phyloP scores from a whole-genome alignment of 306 rosid species.

The Lathyrus oleraceus region DNA sequence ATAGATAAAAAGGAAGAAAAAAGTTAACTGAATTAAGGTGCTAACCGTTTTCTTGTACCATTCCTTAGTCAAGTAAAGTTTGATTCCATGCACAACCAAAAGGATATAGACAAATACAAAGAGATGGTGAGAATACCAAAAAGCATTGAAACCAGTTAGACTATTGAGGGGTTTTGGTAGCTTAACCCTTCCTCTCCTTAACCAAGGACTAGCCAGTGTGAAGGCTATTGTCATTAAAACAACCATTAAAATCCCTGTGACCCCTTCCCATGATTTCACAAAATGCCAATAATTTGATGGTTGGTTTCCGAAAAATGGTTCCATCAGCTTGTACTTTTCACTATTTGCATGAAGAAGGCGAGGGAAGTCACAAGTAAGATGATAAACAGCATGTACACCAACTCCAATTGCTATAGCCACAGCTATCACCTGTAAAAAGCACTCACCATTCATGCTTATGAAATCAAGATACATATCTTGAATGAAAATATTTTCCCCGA shows the following conservation, averaged over 20 bases:
- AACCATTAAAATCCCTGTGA: slow-evolving; percentile 56
- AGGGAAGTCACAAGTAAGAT: slow-evolving; percentile 59
- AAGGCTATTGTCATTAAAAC: slow-evolving; percentile 59
- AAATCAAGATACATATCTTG: too few relatives aligned
- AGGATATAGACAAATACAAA: slow-evolving; percentile 59
- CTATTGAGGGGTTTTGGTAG: slow-evolving; percentile 51
- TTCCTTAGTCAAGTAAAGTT: slow-evolving; percentile 54
- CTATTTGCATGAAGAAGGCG: slow-evolving; percentile 46
- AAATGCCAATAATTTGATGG: slow-evolving; percentile 56
- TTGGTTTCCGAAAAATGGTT: slow-evolving; percentile 48
- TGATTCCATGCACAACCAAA: slow-evolving; percentile 59
- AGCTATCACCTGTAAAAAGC: slow-evolving; percentile 48
- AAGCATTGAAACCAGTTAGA: slow-evolving; percentile 70
- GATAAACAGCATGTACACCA: slow-evolving; percentile 54
- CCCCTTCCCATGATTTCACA: slow-evolving; percentile 65
- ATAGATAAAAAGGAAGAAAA: slow-evolving; percentile 8
- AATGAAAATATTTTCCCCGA: too few relatives aligned
- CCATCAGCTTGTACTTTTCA: slow-evolving; percentile 50
- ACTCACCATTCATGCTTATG: background rate
- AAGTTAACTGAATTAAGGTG: slow-evolving; percentile 20
- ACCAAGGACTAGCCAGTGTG: slow-evolving; percentile 56
- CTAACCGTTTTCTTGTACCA: slow-evolving; percentile 73
- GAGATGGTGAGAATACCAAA: slow-evolving; percentile 77
- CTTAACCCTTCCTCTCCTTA: slow-evolving; percentile 48
- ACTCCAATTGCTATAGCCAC: slow-evolving; percentile 49